A percentile compares a stretch with the other conserved stretches of the same genome.
Conservation (phyloP, 78 protist species). For the Chrysochromulina tobinii region DNA sequence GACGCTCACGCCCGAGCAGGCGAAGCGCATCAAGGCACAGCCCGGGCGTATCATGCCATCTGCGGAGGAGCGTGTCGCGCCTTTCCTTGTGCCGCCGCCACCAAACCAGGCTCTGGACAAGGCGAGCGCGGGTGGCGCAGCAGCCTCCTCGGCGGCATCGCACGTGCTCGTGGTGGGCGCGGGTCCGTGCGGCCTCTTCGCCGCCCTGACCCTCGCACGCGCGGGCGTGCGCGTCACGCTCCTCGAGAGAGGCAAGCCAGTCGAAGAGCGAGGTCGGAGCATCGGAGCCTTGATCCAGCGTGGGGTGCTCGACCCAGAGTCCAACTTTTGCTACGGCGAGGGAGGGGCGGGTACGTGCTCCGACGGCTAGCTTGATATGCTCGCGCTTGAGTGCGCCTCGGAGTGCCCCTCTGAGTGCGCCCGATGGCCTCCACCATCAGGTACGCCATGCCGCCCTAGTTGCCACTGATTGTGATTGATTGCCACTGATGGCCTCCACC, state of each 20-base stretch:
- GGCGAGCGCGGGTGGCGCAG: not conserved
- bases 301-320: not conserved
- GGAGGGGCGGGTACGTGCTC: constrained; percentile 2
- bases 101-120: not conserved
- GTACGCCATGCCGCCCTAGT: too few relatives aligned
- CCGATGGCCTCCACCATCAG: too few relatives aligned
- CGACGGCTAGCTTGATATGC: too few relatives aligned
- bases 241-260: constrained; percentile 18
- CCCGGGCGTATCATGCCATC: not conserved
- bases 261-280: not conserved
- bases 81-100: not conserved
- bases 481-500: too few relatives aligned
- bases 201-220: not conserved
- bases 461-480: too few relatives aligned
- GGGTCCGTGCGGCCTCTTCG: constrained; percentile 29
- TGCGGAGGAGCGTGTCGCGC: not conserved
- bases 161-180: constrained; percentile 28
- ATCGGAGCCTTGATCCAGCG: not conserved
- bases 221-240: not conserved
- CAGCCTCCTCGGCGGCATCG: not conserved
- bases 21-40: not conserved
- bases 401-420: too few relatives aligned
- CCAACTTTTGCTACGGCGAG: constrained; percentile 46
- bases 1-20: not conserved
- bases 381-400: too few relatives aligned